Evolutionary conservation across 208 protist species (phyloP).

Genomic region (Crithidia bombi): DNA sequence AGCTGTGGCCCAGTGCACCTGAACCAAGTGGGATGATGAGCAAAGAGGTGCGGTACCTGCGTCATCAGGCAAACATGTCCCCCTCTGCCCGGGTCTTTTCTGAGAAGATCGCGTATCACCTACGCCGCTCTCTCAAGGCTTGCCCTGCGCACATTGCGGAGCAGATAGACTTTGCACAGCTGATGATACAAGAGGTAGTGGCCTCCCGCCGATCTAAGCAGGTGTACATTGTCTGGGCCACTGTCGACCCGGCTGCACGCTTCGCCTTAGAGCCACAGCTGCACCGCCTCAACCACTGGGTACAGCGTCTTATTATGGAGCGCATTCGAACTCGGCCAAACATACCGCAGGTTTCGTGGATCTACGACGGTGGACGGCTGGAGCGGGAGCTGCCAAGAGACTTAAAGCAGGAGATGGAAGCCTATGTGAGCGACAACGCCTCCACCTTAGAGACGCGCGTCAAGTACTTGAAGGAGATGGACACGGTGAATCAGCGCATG

Average conservation of each 20-base stretch:
- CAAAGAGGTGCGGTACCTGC: slow-evolving; percentile 78
- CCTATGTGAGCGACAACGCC: slow-evolving; percentile 64
- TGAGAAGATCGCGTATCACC: slow-evolving; percentile 85
- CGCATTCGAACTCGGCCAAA: slow-evolving; percentile 82
- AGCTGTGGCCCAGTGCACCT: slow-evolving; percentile 86
- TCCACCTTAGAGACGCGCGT: slow-evolving; percentile 83
- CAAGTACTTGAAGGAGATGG: slow-evolving; percentile 90
- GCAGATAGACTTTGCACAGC: slow-evolving; percentile 91
- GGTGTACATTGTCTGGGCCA: slow-evolving; percentile 93
- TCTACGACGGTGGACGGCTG: slow-evolving; percentile 83
- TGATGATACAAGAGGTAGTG: slow-evolving; percentile 89
- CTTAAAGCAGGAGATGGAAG: slow-evolving; percentile 72
- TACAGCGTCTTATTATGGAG: slow-evolving; percentile 80
- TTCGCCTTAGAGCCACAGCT: slow-evolving; percentile 88
- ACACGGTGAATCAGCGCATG: slow-evolving; percentile 91
- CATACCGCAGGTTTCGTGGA: slow-evolving; percentile 86
- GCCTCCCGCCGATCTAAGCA: slow-evolving; percentile 84
- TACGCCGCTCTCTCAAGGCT: slow-evolving; percentile 83
- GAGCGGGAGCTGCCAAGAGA: slow-evolving; percentile 82
- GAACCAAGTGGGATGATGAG: slow-evolving; percentile 82
- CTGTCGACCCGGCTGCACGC: slow-evolving; percentile 83
- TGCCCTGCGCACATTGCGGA: slow-evolving; percentile 87
- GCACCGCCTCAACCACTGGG: slow-evolving; percentile 87
- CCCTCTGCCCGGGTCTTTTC: slow-evolving; percentile 78
- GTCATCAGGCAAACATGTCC: slow-evolving; percentile 86